Percentiles rank a stretch among this genome's conserved stretches.
phyloP scores from a whole-genome alignment of 1,139 yeast species.

The Blastobotrys ciferrii region DNA sequence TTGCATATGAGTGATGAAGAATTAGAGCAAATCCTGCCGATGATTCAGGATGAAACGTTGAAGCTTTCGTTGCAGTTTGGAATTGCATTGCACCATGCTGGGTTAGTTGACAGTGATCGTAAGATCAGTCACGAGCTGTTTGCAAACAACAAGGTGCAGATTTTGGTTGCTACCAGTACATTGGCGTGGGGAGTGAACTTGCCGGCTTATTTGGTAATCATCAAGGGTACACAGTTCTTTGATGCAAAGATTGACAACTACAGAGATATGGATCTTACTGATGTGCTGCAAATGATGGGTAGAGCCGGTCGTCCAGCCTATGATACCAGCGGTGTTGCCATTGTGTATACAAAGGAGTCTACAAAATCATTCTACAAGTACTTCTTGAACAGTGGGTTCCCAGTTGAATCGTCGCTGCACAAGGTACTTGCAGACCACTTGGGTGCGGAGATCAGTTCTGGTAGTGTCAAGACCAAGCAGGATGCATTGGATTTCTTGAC shows the following conservation, averaged over 20 bases:
- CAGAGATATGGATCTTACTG: slow-evolving; percentile 89
- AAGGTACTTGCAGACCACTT: slow-evolving; percentile 90
- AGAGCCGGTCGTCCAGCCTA: slow-evolving; percentile 96
- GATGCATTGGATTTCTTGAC: slow-evolving; percentile 91
- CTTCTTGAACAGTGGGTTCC: slow-evolving; percentile 91
- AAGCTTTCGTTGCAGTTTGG: slow-evolving; percentile 87
- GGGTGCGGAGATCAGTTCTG: slow-evolving; percentile 94
- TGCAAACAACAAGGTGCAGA: slow-evolving; percentile 82
- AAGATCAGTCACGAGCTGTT: slow-evolving; percentile 82
- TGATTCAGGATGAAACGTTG: slow-evolving; percentile 87
- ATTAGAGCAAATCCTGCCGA: slow-evolving; percentile 55
- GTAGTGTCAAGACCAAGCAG: slow-evolving; percentile 76
- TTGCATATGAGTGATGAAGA: slow-evolving; percentile 76
- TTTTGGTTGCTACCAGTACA: slow-evolving; percentile 90
- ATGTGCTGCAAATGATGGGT: slow-evolving; percentile 87
- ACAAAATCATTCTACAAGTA: slow-evolving; percentile 92
- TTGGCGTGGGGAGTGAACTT: slow-evolving; percentile 97
- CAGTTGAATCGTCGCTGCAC: slow-evolving; percentile 93
- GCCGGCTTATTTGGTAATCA: slow-evolving; percentile 91
- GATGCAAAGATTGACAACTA: slow-evolving; percentile 80
- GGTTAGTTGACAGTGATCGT: slow-evolving; percentile 88
- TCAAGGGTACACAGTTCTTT: slow-evolving; percentile 89
- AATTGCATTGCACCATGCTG: slow-evolving; percentile 97
- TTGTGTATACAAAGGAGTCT: slow-evolving; percentile 88
- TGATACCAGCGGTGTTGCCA: slow-evolving; percentile 93